Percentiles rank a stretch among this genome's conserved stretches.
phyloP scores from a whole-genome alignment of 352 stramenopile genomes.

The Albugo laibachii region DNA sequence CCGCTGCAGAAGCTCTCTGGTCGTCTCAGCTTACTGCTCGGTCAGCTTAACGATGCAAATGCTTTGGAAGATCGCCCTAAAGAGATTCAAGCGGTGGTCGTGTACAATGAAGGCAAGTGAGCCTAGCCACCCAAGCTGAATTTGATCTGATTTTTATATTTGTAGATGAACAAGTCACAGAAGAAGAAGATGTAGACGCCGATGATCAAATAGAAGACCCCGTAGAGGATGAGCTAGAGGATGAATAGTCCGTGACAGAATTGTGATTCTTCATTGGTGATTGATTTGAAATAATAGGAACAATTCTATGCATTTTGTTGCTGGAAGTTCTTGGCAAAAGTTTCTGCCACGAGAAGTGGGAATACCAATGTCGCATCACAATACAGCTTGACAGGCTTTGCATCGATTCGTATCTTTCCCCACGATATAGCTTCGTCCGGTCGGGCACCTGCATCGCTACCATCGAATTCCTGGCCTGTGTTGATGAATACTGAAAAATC shows the following conservation, averaged over 20 bases:
- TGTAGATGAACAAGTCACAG: too few species aligned
- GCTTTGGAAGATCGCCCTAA: too few species aligned
- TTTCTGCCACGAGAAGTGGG: slow-evolving; percentile 96
- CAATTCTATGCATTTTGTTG: slow-evolving; percentile 17
- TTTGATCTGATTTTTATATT: too few species aligned
- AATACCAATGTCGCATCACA: slow-evolving; percentile 97
- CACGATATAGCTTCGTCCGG: slow-evolving; percentile 99
- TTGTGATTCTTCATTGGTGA: too few species aligned
- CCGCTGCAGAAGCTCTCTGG: slow-evolving; percentile 71
- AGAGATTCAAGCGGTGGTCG: too few species aligned
- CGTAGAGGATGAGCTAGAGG: too few species aligned
- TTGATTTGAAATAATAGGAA: too few species aligned
- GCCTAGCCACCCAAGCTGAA: too few species aligned
- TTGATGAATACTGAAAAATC: slow-evolving; percentile 99
- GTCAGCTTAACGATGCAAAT: slow-evolving; percentile 48
- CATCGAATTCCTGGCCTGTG: slow-evolving; percentile 96
- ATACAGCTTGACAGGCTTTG: slow-evolving; percentile 93
- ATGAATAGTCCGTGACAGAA: too few species aligned
- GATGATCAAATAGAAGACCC: too few species aligned
- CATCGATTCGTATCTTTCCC: slow-evolving; percentile 94
- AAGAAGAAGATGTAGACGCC: too few species aligned
- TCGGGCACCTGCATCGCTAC: slow-evolving; percentile 92
- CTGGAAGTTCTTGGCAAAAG: slow-evolving; percentile 93
- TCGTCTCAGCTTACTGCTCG: slow-evolving; percentile 58
- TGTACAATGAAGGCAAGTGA: too few species aligned